Base-by-base conservation (phyloP, 78 protist genomes). In the Thecamonas trahens region DNA sequence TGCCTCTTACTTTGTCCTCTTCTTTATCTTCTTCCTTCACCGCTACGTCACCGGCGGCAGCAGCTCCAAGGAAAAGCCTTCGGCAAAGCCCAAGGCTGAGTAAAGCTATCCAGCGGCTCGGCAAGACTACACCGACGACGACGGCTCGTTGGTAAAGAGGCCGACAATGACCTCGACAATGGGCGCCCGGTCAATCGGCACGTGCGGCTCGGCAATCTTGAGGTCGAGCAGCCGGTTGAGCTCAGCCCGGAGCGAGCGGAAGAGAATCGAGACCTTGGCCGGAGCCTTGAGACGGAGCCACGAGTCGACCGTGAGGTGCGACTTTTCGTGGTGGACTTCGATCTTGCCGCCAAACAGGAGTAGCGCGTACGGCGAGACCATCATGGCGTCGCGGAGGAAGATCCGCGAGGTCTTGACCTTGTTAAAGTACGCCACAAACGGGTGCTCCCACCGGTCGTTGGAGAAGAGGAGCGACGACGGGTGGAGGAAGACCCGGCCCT, bases 361-460 rank as follows among this genome's bases (percentile, higher is more conserved):
- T 37, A 85, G 55, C 32, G 81, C 35, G 9, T 29, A 76, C 28
- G 86, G 83, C 2, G 76, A 42, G 28, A 80, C 71, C 63, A 68
- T 38, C 15, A 84, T 67, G 18, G 50, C 3, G 24, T 80, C 86
- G 14, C 91, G 77, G n/a, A 86, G n/a, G 65, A 49, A 86, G 34
- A 67, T 24, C 45, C 24, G 35, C 24, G 76, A 47, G 18, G 78
- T 70, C 32, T 32, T 14, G 39, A 55, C 49, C 76, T 76, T 78
- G 18, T 62, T 61, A 49, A 60, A 53, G 52, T 50, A 71, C 26
- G 49, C 67, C 14, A 58, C 26, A 17, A 17, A 82, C 7, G 28
- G 42, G 7, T 66, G 26, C 69, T 63, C 52, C 22, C 9, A 63
- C 2, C 52, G 52, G 26, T 63, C 7, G 69, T 15, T 9, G 44